phyloP scores from a whole-genome alignment of 129 eudicot species.

The Pittosporum tobira region DNA sequence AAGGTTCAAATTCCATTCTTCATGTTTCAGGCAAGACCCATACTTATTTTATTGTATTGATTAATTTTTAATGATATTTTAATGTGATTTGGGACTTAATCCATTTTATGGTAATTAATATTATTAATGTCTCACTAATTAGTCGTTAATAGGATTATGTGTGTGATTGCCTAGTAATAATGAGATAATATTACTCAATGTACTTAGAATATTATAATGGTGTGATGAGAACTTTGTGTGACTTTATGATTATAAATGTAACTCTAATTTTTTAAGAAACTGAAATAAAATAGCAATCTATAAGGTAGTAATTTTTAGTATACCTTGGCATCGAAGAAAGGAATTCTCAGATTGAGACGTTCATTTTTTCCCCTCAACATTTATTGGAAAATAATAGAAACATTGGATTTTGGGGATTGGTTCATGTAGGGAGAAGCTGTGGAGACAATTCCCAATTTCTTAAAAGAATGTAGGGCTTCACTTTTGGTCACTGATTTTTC shows the following conservation, averaged over 20 bases:
- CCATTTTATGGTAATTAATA: no score
- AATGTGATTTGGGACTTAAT: no score
- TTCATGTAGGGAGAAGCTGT: conserved; percentile 74
- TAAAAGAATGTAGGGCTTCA: conserved; percentile 72
- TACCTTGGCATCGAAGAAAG: not conserved
- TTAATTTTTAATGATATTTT: not conserved
- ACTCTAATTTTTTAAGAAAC: no score
- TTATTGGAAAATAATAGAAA: not conserved
- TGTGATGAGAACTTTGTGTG: no score
- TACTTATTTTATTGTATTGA: not conserved
- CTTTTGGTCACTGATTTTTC: conserved; percentile 91
- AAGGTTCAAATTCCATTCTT: conserved; percentile 63
- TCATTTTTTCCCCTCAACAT: not conserved
- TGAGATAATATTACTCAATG: no score
- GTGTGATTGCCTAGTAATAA: no score
- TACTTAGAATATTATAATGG: no score
- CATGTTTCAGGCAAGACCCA: conserved; percentile 49
- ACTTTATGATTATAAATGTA: no score
- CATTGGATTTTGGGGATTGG: not conserved
- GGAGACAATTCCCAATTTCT: conserved; percentile 78
- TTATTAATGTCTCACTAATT: no score
- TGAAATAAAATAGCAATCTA: no score
- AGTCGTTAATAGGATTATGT: no score
- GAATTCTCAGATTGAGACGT: not conserved
- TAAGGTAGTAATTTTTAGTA: no score